Base-by-base conservation (phyloP, 345 rosid species). In the Punica granatum region DNA sequence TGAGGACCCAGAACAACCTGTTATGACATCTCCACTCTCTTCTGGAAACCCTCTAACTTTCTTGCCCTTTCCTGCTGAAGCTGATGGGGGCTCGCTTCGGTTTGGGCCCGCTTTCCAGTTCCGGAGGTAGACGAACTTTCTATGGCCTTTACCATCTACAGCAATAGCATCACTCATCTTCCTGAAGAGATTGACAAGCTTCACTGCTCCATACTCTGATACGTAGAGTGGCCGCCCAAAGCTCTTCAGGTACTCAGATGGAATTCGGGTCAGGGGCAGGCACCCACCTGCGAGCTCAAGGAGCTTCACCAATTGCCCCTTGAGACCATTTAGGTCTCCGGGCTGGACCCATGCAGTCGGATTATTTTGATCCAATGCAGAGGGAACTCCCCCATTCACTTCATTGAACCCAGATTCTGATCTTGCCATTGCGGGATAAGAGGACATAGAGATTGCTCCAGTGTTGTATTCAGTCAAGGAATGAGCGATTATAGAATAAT, bases 201-300 rank as follows among this genome's bases (percentile, higher is more conserved):
- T 95, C 49, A 36, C 54, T 44, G 73, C 84, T 43, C 97, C 97
- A 36, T 89, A 95, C 48, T 95, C 98, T 12, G 90, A 77, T 25
- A 92, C 75, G 36, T 84, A 90, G 69, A 95, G 88, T 35, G 93
- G 92, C 63, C 96, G 85, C 32, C 97, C 89, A 64, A 80, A 92
- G 53, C 80, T 42, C 80, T 82, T 89, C 77, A 84, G 92, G 68
- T 95, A 95, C 63, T 88, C 96, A 0, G 90, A 46, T 65, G 89
- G 90, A 81, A 95, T 77, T 65, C 86, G 96, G 65, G 69, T 77
- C 60, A 95, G 78, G 70, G 86, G 96, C 76, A 95, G 71, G 76
- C 83, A 76, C 26, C 99, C 99, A 72, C 96, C 98, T 1, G 88
- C 86, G 49, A 86, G 85, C 75, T 92, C 92, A 39, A 95, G 85